Conservation (phyloP, 2,329 filamentous ascomycete species). For the Raffaelea albimanens region DNA sequence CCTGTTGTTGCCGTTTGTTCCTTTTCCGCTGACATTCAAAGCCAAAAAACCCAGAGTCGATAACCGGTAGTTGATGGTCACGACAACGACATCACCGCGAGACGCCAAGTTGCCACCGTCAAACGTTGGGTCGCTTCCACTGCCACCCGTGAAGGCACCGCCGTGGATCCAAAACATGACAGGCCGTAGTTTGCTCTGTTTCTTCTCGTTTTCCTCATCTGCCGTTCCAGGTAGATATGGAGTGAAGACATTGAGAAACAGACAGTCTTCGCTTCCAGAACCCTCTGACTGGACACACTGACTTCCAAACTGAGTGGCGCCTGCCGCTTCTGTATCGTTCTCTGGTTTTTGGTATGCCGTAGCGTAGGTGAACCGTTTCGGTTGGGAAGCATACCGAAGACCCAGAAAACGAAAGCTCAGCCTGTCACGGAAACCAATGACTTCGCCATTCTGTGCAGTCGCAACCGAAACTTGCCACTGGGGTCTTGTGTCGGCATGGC, state of each 20-base stretch:
- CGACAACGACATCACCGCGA: slow-evolving; percentile 49
- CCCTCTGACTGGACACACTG: slow-evolving; percentile 27
- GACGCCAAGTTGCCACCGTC: slow-evolving; percentile 49
- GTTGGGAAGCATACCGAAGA: slow-evolving; percentile 34
- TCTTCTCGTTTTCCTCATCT: background rate
- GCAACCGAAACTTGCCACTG: slow-evolving; percentile 26
- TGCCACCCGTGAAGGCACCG: slow-evolving; percentile 44
- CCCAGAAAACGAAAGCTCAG: slow-evolving; percentile 41
- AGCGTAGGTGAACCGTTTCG: slow-evolving; percentile 35
- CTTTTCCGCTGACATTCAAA: slow-evolving; percentile 27
- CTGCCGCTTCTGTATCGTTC: slow-evolving; percentile 12
- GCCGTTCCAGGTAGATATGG: slow-evolving; percentile 23
- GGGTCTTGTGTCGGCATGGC: slow-evolving; percentile 20
- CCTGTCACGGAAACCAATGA: slow-evolving; percentile 33
- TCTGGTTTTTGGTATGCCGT: slow-evolving; percentile 20
- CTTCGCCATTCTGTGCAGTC: slow-evolving; percentile 7
- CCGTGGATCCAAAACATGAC: slow-evolving; percentile 35
- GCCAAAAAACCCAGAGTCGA: slow-evolving; percentile 50
- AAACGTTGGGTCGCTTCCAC: slow-evolving; percentile 24
- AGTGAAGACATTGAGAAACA: slow-evolving; percentile 37
- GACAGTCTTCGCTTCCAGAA: slow-evolving; percentile 33
- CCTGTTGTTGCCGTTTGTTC: background rate
- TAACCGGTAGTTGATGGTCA: slow-evolving; percentile 51
- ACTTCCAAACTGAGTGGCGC: slow-evolving; percentile 26
- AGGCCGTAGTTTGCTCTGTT: slow-evolving; percentile 18